Evolutionary conservation across 768 basidiomycete genomes (phyloP), one percentile per base, ranked within the genome.

Genomic region (Boletus eberwhitei): DNA sequence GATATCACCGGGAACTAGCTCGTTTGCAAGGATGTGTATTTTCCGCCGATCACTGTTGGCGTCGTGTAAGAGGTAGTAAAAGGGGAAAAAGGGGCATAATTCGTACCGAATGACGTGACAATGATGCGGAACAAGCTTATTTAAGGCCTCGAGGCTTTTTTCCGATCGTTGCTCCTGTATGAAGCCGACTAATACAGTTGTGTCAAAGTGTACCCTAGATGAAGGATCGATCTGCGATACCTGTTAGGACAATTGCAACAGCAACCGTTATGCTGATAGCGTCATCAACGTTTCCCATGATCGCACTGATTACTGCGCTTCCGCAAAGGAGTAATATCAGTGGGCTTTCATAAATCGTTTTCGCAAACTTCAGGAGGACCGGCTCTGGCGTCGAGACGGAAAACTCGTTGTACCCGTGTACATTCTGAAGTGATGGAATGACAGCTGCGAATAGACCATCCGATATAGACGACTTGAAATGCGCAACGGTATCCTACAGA

Each of bases 201-300:
- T 16, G 35, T 58, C 32, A 67, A 43, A 22, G 21, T 5, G 32
- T 21, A 2, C 1, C 14, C 43, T 21, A 48, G 48, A 48, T 40
- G 31, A 21, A 21, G 19, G 7, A 47, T 48, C 8, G 38, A 52
- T 29, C 34, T 42, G n/a, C 21, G 80, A 69, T 61, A 95, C 93
- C 93, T 36, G 94, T 95, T 7, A 98, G 74, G 22, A 98, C 95
- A 53, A 98, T 98, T 29, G 91, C 73, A 17, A 98, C 89, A 26
- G 95, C 95, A 11, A 96, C 79, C 2, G 88, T 87, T 57, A 98
- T 98, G 65, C 93, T 95, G 60, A 94, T 73, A 6, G 96, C 95
- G 65, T 98, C 95, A 67, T 98, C 93, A 35, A 90, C 73, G 64
- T 97, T 96, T n/a, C 96, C 96, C 85, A 98, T 91, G 45, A 93